Base-by-base conservation (phyloP, 108 stramenopile genomes). In the Stephanodiscus triporus region DNA sequence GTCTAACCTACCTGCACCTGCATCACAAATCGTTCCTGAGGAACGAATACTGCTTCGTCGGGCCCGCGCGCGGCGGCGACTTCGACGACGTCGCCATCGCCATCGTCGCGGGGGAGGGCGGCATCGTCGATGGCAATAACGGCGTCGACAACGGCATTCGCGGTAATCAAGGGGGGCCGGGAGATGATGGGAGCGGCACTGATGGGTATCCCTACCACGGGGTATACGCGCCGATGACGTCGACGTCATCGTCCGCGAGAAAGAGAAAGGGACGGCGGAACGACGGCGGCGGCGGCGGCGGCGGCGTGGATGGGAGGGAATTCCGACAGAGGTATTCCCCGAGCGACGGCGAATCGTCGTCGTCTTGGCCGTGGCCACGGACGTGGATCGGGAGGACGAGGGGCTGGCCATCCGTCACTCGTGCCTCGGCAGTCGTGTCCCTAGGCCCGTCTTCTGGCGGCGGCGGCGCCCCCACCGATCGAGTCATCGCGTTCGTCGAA, bases 401-500 rank as follows among this genome's bases (percentile, higher is more conserved):
- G 17, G 72, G 72, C 27, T 80, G 78, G 78, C 72, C 78, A 22
- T 80, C 78, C 20, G 20, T 80, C 34, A 73, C 78, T 9, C 66
- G 73, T 57, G 27, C 43, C 13, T 70, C 69, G 10, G 55, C 62
- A 38, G 68, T 69, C 67, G 56, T 73, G 8, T 73, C 72, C 6
- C 38, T 62, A 9, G 67, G 68, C 16, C 61, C 67, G 23, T 80
- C 78, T 17, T 63, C 60, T 22, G 29, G 66, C 29, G 63, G 68
- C 29, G 61, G 59, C 29, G 57, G 66, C 29, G 65, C 53, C 57
- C 65, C 27, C 23, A 42, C 11, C n/a, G 30, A 66, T 9, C 69
- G 72, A 20, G 38, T 67, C 30, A 79, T 79, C 60, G 9, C 58
- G 29, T 72, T 79, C n/a, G 49, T 66, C 0, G 77, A 71, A 17